Base-by-base conservation (phyloP, 176 grass and related monocot genomes). In the Thinopyrum elongatum region DNA sequence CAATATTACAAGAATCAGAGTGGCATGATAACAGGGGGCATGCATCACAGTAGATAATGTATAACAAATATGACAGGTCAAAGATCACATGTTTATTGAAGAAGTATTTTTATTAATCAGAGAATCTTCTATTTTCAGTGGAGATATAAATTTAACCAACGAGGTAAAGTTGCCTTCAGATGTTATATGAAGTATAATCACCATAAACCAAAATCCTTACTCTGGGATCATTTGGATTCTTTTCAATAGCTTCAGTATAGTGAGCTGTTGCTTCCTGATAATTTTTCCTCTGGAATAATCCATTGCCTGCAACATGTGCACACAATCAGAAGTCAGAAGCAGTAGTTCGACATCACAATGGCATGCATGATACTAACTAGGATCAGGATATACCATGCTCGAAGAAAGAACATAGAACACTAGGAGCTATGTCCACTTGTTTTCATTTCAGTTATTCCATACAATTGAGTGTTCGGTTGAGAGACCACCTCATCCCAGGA, bases 141-240 rank as follows among this genome's bases (percentile, higher is more conserved):
- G 42, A 74, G 19, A n/a, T 23, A 64, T 62, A 42, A 41, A 11
- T 59, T 68, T 57, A 13, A 80, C 25, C 6, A 47, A 16, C 53
- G n/a, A 76, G 6, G 2, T 47, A 58, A 65, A 76, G 7, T 68
- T 76, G 1, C 5, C 2, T 38, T 23, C 42, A 63, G 55, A 62
- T 77, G 29, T 41, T 44, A 74, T 74, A 65, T 23, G 69, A 51
- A 15, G 39, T 5, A 47, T 27, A 89, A 69, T n/a, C 26, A 30
- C 3, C 10, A 8, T 26, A 70, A 77, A 69, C n/a, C 5, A 70
- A 53, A 72, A 84, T 44, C 26, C 72, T 82, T 91, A 94, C 89
- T 74, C 71, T 89, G 44, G 79, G 89, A 53, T 94, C 92, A 19
- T 89, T 87, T 61, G 92, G 92, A 59, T 81, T 91, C n/a, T 74